Conservation (phyloP, 2,329 filamentous ascomycete species). For the Calonectria pteridis region DNA sequence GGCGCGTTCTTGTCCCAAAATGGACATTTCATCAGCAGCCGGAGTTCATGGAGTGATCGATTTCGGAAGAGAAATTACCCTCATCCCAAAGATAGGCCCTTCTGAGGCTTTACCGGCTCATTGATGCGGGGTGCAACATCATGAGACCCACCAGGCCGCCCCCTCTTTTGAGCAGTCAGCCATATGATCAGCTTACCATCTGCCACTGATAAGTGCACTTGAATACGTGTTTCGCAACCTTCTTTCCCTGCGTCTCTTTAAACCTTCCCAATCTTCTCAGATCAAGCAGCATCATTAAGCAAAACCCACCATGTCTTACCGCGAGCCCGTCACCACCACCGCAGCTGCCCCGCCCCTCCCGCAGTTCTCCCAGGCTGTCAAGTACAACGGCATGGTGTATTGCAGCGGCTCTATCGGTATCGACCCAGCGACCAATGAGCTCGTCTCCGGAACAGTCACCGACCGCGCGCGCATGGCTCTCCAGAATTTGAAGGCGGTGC, state of each 20-base stretch:
- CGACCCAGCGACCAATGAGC: conserved; percentile 62
- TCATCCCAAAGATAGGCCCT: not conserved
- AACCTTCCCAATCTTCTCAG: not conserved
- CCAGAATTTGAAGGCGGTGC: conserved; percentile 10
- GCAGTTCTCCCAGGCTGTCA: conserved; percentile 70
- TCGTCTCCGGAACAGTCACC: conserved; percentile 66
- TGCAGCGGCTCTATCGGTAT: conserved; percentile 74
- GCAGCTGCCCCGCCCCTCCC: conserved; percentile 56
- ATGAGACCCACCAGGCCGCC: not conserved
- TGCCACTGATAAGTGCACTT: not conserved
- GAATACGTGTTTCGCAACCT: not conserved
- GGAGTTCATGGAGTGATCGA: not conserved
- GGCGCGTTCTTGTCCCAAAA: not conserved
- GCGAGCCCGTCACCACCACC: not conserved
- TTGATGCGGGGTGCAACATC: not conserved
- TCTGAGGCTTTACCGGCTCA: not conserved
- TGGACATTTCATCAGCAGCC: not conserved
- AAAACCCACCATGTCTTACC: not conserved
- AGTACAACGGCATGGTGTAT: conserved; percentile 75
- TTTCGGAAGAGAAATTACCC: not conserved
- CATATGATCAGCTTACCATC: not conserved
- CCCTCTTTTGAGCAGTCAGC: not conserved
- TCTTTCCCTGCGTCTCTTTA: not conserved
- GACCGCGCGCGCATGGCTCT: conserved; percentile 50
- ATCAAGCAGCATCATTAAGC: not conserved